Evolutionary conservation across 495 filamentous ascomycete species (phyloP), one percentile per base, ranked within the genome.

Genomic region (Penicillium canariense): DNA sequence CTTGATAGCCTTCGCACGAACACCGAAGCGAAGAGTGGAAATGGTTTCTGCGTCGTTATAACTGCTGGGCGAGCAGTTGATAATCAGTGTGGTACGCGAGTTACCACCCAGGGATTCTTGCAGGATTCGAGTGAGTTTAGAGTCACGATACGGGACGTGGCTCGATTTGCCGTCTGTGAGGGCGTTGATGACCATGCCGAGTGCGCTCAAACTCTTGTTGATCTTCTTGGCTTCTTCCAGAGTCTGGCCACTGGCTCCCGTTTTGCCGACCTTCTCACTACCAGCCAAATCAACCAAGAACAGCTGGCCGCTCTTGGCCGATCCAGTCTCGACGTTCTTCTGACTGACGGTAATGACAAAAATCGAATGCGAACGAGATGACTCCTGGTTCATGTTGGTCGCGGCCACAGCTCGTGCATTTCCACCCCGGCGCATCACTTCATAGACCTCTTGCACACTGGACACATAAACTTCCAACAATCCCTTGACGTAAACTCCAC

Each of bases 331-430:
- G 32, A 96, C 85, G 57, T 98, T 97, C 78, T 98, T 98, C 75
- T 98, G 94, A 22, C 90, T 91, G 62, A 98, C 86, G 43, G 92
- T 96, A 62, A 98, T 87, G 66, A 97, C 91, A 69, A 98, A 97
- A 53, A 98, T 97, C 11, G 94, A 98, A 71, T 98, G 94, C 48
- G 94, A 98, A 40, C 94, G 89, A 44, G 95, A 97, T 0, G 94
- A 98, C 70, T 98, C 94, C 69, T 95, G 89, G 71, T 98, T 98
- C 94, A 98, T 98, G 77, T 98, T 97, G 47, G 94, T 98, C n/a
- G 95, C 87, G 28, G 94, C 88, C n/a, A 96, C 91, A 25, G 91
- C 91, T 68, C 94, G 81, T 36, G 95, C 84, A 44, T 82, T 79
- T 59, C 91, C 94, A 73, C 94, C 94, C 60, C 91, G 84, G 68